Evolutionary conservation across 2,329 filamentous ascomycete species (phyloP).

Genomic region (Colletotrichum sp.): DNA sequence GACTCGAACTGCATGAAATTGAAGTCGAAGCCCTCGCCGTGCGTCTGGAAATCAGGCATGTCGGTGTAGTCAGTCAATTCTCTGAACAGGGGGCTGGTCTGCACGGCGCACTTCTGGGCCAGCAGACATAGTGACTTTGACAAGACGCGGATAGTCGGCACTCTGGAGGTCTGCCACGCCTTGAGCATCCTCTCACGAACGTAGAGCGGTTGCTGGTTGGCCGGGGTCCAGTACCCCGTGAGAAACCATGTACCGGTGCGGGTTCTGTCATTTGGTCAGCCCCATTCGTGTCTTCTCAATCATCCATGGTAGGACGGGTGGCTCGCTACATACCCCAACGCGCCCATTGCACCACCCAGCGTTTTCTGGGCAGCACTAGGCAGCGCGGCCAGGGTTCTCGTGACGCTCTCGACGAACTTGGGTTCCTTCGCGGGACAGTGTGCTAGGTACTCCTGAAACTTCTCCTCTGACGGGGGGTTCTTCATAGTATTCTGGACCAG

Average conservation of each 20-base stretch:
- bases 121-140: conserved; percentile 61
- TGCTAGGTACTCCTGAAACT: conserved; percentile 57
- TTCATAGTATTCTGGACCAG: conserved; percentile 38
- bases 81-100: conserved; percentile 59
- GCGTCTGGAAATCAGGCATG: conserved; percentile 54
- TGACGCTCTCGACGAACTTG: conserved; percentile 55
- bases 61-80: conserved; percentile 63
- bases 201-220: conserved; percentile 64
- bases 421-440: conserved; percentile 56
- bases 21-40: conserved; percentile 59
- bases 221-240: conserved; percentile 69
- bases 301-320: not conserved
- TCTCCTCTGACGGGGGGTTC: conserved; percentile 43
- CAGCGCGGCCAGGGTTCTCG: conserved; percentile 43
- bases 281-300: not conserved
- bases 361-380: conserved; percentile 35
- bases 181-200: conserved; percentile 67
- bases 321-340: conserved; percentile 46
- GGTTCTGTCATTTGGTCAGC: conserved; percentile 49
- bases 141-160: conserved; percentile 59
- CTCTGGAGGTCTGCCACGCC: conserved; percentile 63
- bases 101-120: conserved; percentile 58
- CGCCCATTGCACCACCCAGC: conserved; percentile 42
- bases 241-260: conserved; percentile 67
- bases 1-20: conserved; percentile 63